Percentiles rank a stretch among this genome's conserved stretches.
phyloP scores from a whole-genome alignment of 2,329 filamentous ascomycete species.

The Dryadomyces quercus-mongolicae region DNA sequence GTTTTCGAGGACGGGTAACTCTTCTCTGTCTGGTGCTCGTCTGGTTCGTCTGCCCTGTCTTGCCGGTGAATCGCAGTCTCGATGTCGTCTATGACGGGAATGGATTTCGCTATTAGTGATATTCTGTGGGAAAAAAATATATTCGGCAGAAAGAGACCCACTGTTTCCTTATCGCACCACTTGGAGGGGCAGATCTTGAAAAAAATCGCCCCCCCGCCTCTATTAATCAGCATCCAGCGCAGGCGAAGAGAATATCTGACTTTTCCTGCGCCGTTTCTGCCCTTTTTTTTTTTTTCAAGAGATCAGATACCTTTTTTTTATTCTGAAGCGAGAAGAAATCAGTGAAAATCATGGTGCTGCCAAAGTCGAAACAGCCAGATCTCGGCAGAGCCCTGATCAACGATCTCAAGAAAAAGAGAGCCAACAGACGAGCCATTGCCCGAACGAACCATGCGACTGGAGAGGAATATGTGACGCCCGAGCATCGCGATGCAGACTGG shows the following conservation, averaged over 20 bases:
- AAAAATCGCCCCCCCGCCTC: slow-evolving; percentile 1
- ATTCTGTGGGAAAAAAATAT: slow-evolving; percentile 2
- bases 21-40: no score
- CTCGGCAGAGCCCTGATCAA: slow-evolving; percentile 98
- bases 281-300: neutral
- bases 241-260: neutral
- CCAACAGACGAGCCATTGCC: slow-evolving; percentile 57
- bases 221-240: slow-evolving; percentile 1
- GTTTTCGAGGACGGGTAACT: neutral
- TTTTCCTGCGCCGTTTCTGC: no score
- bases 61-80: no score
- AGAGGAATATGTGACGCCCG: slow-evolving; percentile 86
- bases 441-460: slow-evolving; percentile 70
- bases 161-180: slow-evolving; percentile 1
- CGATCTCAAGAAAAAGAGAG: slow-evolving; percentile 83
- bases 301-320: neutral
- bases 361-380: slow-evolving; percentile 91
- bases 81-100: no score
- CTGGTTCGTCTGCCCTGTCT: no score
- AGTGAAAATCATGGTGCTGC: slow-evolving; percentile 43
- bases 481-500: slow-evolving; percentile 83
- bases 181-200: neutral
- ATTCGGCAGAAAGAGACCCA: neutral
- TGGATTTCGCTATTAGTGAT: no score
- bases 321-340: neutral